Evolutionary conservation across 768 basidiomycete genomes (phyloP), one percentile per base, ranked within the genome.

Genomic region (Dendrothele bispora): DNA sequence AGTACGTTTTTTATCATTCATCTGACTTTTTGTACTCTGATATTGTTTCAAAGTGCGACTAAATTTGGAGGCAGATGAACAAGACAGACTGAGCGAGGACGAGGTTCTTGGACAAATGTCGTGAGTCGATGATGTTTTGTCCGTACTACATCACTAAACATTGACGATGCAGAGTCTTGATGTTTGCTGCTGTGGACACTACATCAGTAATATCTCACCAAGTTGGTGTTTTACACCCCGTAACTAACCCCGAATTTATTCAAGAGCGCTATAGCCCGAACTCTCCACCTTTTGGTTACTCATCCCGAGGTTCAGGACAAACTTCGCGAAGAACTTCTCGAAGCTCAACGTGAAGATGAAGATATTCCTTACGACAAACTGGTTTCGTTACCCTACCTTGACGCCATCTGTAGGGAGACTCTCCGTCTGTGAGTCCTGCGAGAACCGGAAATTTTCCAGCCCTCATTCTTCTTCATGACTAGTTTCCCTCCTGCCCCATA

Each of bases 141-240:
- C 27, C 11, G 11, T 17, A 5, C 14, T n/a, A 30, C n/a, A 12
- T 17, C 21, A 18, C 34, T 22, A n/a, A n/a, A n/a, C 36, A n/a
- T n/a, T n/a, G 44, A 27, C 12, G n/a, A n/a, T 20, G 1, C 26
- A 72, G 70, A 11, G 59, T 65, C 0, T 52, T 76, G 7, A 63
- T 67, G 12, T 67, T 72, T 42, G 71, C 71, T 0, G 72, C 64
- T 1, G 68, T 64, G 44, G 74, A 75, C 49, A 75, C 73, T 1
- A 74, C 72, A 0, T 70, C 73, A 1, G n/a, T n/a, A n/a, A n/a
- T n/a, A n/a, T n/a, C n/a, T n/a, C n/a, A n/a, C n/a, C n/a, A n/a
- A n/a, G n/a, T n/a, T n/a, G n/a, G n/a, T n/a, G n/a, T n/a, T n/a
- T n/a, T n/a, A n/a, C n/a, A n/a, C n/a, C n/a, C n/a, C n/a, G n/a